These are phyloP conservation scores for Jamesozyma piceae DNA, from an alignment of 805 yeast species.

Conservation along the genomic window DNA sequence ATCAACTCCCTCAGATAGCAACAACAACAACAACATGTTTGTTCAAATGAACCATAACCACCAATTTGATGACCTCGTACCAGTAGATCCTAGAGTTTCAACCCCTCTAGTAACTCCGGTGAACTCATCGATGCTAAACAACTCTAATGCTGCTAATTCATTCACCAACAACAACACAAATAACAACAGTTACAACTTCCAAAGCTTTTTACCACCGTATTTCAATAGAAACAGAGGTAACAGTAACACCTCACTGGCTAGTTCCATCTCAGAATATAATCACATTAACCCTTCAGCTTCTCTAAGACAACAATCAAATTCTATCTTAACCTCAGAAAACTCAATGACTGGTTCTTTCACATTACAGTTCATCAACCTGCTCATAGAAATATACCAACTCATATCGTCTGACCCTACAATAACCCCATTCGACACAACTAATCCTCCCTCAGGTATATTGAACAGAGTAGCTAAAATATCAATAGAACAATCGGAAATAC, in stretches of 20 bases:
- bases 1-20: neutral
- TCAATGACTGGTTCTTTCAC: constrained; percentile 14
- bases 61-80: neutral
- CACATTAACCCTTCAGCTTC: no score
- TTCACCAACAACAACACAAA: neutral
- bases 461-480: constrained; percentile 52
- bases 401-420: constrained; percentile 48
- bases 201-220: constrained; percentile 1
- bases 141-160: neutral
- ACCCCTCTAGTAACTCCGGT: neutral
- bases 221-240: neutral
- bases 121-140: neutral
- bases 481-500: constrained; percentile 30
- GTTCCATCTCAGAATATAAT: constrained; percentile 15
- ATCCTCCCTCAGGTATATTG: constrained; percentile 61
- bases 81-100: neutral
- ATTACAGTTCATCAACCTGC: constrained; percentile 35
- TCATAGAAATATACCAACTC: constrained; percentile 39
- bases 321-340: neutral
- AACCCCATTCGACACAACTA: constrained; percentile 57
- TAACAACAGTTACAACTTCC: neutral
- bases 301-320: neutral
- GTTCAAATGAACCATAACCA: neutral
- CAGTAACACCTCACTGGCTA: constrained; percentile 5
- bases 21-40: no score